A percentile compares a stretch with the other conserved stretches of the same genome.
phyloP scores from a whole-genome alignment of 139 green algal genomes.

The Monoraphidium neglectum region DNA sequence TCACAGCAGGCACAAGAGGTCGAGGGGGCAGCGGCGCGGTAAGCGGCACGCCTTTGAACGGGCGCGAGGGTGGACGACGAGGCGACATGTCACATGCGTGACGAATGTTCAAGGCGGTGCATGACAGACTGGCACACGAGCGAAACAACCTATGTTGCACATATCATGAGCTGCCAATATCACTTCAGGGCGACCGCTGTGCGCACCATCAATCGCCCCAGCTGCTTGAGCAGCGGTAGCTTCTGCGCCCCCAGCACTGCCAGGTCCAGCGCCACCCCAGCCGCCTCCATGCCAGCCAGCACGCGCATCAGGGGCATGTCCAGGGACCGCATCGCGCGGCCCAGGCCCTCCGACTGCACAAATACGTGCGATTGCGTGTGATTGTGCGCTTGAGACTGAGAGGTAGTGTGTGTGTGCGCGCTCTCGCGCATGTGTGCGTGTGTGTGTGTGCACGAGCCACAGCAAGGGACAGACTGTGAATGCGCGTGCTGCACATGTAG shows the following conservation, averaged over 20 bases:
- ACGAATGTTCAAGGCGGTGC: too few species aligned
- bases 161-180: too few species aligned
- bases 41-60: too few species aligned
- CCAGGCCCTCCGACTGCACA: constrained; percentile 39
- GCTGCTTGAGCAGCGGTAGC: constrained; percentile 48
- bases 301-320: constrained; percentile 81
- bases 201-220: constrained; percentile 50
- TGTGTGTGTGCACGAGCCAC: neutral
- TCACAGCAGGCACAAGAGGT: too few species aligned
- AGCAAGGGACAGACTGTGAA: neutral
- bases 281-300: constrained; percentile 69
- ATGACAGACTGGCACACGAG: too few species aligned
- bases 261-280: constrained; percentile 58
- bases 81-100: too few species aligned
- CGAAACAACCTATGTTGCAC: too few species aligned
- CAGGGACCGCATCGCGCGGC: constrained; percentile 43
- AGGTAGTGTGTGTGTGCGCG: neutral
- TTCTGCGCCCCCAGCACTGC: constrained; percentile 38
- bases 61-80: too few species aligned
- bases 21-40: too few species aligned
- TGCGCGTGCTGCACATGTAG: neutral
- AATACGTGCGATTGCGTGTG: neutral
- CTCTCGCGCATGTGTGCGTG: neutral
- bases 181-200: too few species aligned
- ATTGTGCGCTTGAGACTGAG: neutral